These are phyloP conservation scores for Xylaria longipes DNA, from an alignment of 495 filamentous ascomycete genomes.

Conservation along the genomic window DNA sequence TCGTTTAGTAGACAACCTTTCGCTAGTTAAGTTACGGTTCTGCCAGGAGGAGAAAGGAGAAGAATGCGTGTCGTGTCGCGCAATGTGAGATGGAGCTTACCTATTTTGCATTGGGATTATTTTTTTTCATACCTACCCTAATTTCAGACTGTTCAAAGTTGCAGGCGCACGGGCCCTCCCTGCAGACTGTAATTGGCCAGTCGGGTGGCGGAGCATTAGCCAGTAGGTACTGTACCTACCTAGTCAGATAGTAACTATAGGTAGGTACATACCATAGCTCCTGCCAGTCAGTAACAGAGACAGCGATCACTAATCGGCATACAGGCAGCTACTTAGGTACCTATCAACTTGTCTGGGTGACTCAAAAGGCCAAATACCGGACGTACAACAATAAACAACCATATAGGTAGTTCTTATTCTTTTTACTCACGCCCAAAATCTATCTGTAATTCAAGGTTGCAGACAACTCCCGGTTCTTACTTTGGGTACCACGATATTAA, in stretches of 20 bases:
- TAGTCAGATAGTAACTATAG: background rate
- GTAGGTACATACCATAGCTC: background rate
- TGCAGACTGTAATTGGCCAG: background rate
- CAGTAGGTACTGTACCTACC: background rate
- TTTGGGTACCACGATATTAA: background rate
- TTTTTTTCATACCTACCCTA: slow-evolving; percentile 5
- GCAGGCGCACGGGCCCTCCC: slow-evolving; percentile 3
- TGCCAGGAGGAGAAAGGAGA: slow-evolving; percentile 8
- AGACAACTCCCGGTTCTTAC: background rate
- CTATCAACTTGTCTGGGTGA: background rate
- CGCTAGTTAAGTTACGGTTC: slow-evolving; percentile 4
- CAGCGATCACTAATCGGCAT: too few relatives aligned
- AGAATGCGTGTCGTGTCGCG: slow-evolving; percentile 11
- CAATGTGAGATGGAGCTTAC: slow-evolving; percentile 2
- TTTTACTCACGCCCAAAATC: background rate
- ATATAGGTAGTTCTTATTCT: background rate
- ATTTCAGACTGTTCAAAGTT: background rate
- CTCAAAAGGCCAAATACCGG: background rate
- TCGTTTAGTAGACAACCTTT: background rate
- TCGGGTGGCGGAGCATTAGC: background rate
- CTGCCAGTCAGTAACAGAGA: background rate
- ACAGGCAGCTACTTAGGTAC: too few relatives aligned
- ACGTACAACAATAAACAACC: background rate
- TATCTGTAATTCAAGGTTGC: too few relatives aligned
- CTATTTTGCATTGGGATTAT: background rate